These are phyloP conservation scores for Paspalum notatum DNA, from an alignment of 176 grass and related monocot species.

Conservation along the genomic window DNA sequence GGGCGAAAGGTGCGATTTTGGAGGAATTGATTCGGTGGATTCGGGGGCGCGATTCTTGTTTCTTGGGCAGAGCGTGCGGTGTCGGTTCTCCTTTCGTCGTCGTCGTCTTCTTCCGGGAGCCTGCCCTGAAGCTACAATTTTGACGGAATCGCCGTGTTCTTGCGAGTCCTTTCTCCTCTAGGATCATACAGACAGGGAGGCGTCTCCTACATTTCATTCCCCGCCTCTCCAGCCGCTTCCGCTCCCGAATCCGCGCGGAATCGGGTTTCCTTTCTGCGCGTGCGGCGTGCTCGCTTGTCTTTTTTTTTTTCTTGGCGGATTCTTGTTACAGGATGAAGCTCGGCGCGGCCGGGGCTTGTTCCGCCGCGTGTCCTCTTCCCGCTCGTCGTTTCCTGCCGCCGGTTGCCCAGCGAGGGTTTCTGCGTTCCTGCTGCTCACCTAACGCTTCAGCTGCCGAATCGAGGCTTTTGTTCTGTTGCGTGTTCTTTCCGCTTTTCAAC, in stretches of 20 bases:
- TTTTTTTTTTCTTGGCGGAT: not conserved
- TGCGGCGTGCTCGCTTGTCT: not conserved
- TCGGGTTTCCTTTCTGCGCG: not conserved
- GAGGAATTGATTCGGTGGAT: not conserved
- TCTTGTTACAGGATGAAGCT: slow-evolving; percentile 1
- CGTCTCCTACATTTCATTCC: not conserved
- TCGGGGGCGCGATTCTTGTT: not conserved
- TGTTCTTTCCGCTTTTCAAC: not conserved
- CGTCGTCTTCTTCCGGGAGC: not conserved
- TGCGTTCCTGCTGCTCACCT: not conserved
- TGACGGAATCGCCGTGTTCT: not conserved
- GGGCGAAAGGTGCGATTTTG: not conserved
- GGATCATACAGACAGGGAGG: not conserved
- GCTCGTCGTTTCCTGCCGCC: slow-evolving; percentile 15
- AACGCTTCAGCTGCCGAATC: slow-evolving; percentile 12
- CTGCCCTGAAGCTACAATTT: not conserved
- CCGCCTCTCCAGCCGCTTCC: too few species aligned
- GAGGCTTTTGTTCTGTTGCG: not conserved
- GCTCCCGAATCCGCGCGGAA: not conserved
- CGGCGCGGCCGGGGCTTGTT: not conserved
- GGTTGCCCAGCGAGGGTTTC: not conserved
- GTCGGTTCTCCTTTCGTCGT: not conserved
- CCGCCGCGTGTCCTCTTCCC: not conserved
- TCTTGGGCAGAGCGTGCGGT: not conserved
- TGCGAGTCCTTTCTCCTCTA: not conserved